Evolutionary conservation across 1,139 yeast species (phyloP), one percentile per base, ranked within the genome.

Genomic region (Magnusiomyces suaveolens): DNA sequence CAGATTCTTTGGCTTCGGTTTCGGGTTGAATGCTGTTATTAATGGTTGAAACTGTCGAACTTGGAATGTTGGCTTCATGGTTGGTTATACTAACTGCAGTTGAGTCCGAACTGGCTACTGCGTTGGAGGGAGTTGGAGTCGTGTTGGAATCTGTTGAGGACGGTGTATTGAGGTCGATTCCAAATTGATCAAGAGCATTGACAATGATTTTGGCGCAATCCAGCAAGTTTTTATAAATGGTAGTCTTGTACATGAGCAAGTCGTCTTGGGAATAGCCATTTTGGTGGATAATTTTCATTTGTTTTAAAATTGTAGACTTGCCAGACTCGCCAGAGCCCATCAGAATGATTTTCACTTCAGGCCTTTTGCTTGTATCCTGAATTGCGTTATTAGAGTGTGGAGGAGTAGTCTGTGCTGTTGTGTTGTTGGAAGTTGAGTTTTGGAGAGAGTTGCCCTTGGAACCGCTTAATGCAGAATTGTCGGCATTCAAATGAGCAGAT

Each of bases 261-360:
- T 84, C 89, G 54, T 80, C 82, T 57, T 74, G 76, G 2, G 83
- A 69, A 65, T 81, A 84, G 3, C 89, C 89, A 62, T 80, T 76
- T 64, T 82, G 85, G 64, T 84, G 88, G 57, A 84, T 75, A 55
- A 84, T 84, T 65, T 84, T 84, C 81, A 84, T 84, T 68, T 84
- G 90, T 65, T 83, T 84, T 48, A 84, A 79, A 56, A 84, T 81
- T 24, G 90, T 84, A 14, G 87, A 81, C 64, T 84, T 84, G 8
- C 90, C 90, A 59, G 84, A 78, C 64, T 84, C 90, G 2, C 90
- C 90, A 0, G 87, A 81, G 3, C 89, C 90, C 54, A 84, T 74
- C 52, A 84, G 72, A 44, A 84, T 73, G 52, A 84, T 78, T 66
- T 84, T 84, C 54, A 82, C 81, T 57, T 72, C 76, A 46, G 66